Base-by-base conservation (phyloP, 306 rosid species). In the Ochetophila trinervis region DNA sequence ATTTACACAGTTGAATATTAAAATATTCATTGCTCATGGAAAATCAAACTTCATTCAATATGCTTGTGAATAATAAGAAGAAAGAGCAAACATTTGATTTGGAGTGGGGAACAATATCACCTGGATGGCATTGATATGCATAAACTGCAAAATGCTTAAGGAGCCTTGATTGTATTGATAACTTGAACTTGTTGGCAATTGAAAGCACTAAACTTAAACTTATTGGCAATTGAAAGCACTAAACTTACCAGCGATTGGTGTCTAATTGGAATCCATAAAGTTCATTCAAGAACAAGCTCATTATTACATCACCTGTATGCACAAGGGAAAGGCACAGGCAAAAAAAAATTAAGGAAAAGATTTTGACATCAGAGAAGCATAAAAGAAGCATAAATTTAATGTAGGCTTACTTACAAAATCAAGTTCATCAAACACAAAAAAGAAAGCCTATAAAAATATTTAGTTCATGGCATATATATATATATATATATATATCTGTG, bases 251-350 rank as follows among this genome's bases (percentile, higher is more conserved):
- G 72, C 96, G 96, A 66, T 68, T 79, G 75, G 57, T 86, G 74
- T 93, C 99, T 62, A 93, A 74, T 77, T 93, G 97, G 77, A 86
- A 93, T 55, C 97, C 99, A 65, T 93, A 93, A 70, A 93, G 90
- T 82, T 93, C 97, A 58, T 90, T 82, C 87, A 87, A 77, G 84
- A 93, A 93, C 78, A 93, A 85, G 84, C 99, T 93, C 94, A 92
- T 87, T 76, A 93, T 82, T 65, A 75, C 86, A 83, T 90, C 96
- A 76, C 97, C 97, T 93, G 87, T 82, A 79, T 18, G 72, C 49
- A 66, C 66, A 62, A 44, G 24, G 66, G 15, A 61, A 76, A 47
- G 67, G 61, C 44, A 81, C 66, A 56, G 44, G 6, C 53, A 30
- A 65, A 24, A 56, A 69, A 61, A 66, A 62, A 34, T 44, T 64